Base-by-base conservation (phyloP, 768 basidiomycete genomes). In the Podaxis rugospora region DNA sequence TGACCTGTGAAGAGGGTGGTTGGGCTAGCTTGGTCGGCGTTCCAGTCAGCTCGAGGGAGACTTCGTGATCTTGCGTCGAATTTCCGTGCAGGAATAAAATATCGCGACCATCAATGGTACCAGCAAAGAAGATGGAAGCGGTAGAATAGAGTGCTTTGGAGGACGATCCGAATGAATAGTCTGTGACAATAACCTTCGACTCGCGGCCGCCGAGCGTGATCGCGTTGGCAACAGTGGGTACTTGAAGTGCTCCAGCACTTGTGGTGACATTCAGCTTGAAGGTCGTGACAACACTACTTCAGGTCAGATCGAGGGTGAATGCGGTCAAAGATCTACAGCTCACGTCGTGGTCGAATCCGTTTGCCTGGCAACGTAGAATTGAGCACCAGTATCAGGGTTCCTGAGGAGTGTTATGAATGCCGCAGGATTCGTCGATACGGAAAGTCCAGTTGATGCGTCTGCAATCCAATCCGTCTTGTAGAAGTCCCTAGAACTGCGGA, bases 391-490 rank as follows among this genome's bases (percentile, higher is more conserved):
- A 60, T 91, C 88, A 0, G 87, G 88, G 68, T 94, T 93, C 53
- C 72, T 75, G 51, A 94, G 73, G 18, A 85, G 68, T 0, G 88
- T 90, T 16, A 82, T 80, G 63, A 86, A 88, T 3, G 79, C 82
- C 2, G 75, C 77, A 0, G 80, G 61, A 60, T 81, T 81, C 2
- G 72, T 73, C 1, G 76, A 75, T 10, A 72, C 71, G 1, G 67
- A 54, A 5, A 80, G 69, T 1, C 84, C 84, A 11, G 76, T 81
- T 23, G 78, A 81, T 23, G 83, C 79, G 65, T 90, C 82, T 3
- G 84, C 87, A 21, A 92, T 75, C 80, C 86, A 83, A 63, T 91
- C 81, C 0, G 92, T 94, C 74, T 92, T 89, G 72, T 85, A 83
- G 69, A 93, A 90, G 51, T 89, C 88, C 0, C 83, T 86, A 0